A percentile compares a stretch with the other conserved stretches of the same genome.
Conservation (phyloP, 1,284 basidiomycete species). For the Apiotrichum mycotoxinovorans region DNA sequence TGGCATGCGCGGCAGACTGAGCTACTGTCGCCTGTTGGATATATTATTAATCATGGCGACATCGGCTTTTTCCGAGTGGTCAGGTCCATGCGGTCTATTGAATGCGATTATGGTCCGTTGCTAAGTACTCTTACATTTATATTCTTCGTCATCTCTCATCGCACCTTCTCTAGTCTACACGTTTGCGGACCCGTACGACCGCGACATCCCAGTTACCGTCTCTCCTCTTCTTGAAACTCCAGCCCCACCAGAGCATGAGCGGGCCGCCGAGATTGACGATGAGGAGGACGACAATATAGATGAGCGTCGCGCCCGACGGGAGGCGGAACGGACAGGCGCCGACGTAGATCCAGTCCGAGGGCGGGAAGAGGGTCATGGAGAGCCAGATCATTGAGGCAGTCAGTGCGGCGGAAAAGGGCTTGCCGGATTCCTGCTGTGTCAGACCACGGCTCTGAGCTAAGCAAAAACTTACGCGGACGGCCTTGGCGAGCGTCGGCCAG, state of each 20-base stretch:
- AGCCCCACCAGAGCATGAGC: conserved; percentile 38
- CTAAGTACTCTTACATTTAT: no score
- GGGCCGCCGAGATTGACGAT: conserved; percentile 41
- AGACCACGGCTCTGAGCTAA: neutral
- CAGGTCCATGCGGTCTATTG: no score
- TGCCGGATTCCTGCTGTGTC: conserved; percentile 32
- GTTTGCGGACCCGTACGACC: conserved; percentile 32
- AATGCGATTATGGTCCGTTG: no score
- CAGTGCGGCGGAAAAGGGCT: conserved; percentile 30
- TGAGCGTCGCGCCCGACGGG: conserved; percentile 20
- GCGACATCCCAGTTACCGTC: conserved; percentile 46
- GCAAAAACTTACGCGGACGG: conserved; percentile 61
- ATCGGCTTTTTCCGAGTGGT: no score
- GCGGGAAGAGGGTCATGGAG: conserved; percentile 25
- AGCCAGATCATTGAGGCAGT: conserved; percentile 35
- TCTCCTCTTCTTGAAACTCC: conserved; percentile 43
- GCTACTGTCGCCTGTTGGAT: no score
- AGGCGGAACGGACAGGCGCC: neutral
- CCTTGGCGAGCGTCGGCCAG: conserved; percentile 75
- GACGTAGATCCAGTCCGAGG: neutral
- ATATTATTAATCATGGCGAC: no score
- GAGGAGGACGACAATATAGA: conserved; percentile 25
- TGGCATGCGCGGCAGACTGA: no score
- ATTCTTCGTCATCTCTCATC: no score
- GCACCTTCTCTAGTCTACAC: neutral